phyloP scores from a whole-genome alignment of 2,329 filamentous ascomycete genomes.

The Fusarium sp. region DNA sequence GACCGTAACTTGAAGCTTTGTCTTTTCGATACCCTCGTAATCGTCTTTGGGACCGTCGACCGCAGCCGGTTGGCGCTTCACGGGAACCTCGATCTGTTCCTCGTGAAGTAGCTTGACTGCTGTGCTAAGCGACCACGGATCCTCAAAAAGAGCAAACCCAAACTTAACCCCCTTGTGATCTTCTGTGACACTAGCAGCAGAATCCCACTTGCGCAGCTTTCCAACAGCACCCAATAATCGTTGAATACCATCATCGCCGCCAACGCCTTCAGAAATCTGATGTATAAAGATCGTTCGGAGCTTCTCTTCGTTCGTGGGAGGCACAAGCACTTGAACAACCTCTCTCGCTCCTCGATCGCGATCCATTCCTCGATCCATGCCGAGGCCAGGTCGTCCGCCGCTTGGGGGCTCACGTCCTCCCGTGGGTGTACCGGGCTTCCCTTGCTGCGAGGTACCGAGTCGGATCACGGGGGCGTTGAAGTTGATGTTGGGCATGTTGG shows the following conservation, averaged over 20 bases:
- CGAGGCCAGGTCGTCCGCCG: constrained; percentile 62
- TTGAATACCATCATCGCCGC: constrained; percentile 83
- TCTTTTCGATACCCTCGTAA: constrained; percentile 72
- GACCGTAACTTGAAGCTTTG: constrained; percentile 76
- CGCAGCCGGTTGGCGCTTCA: constrained; percentile 74
- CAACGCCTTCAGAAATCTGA: constrained; percentile 81
- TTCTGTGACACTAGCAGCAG: constrained; percentile 68
- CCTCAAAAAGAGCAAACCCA: constrained; percentile 95
- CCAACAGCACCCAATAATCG: constrained; percentile 81
- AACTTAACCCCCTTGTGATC: constrained; percentile 86
- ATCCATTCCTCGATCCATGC: constrained; percentile 73
- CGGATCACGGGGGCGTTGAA: constrained; percentile 97
- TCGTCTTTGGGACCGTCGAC: constrained; percentile 58
- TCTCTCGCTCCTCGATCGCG: constrained; percentile 76
- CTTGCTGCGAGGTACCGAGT: constrained; percentile 79
- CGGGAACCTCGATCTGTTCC: constrained; percentile 83
- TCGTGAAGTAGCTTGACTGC: constrained; percentile 87
- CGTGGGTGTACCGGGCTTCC: constrained; percentile 65
- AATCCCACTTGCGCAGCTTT: constrained; percentile 84
- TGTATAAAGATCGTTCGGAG: constrained; percentile 90
- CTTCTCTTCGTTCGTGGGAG: constrained; percentile 90
- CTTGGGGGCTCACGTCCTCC: constrained; percentile 56
- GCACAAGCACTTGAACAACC: constrained; percentile 76
- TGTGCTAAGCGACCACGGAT: constrained; percentile 85
- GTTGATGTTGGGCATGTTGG: constrained; percentile 97